Evolutionary conservation across 768 basidiomycete genomes (phyloP), one percentile per base, ranked within the genome.

Genomic region (Suillus occidentalis): DNA sequence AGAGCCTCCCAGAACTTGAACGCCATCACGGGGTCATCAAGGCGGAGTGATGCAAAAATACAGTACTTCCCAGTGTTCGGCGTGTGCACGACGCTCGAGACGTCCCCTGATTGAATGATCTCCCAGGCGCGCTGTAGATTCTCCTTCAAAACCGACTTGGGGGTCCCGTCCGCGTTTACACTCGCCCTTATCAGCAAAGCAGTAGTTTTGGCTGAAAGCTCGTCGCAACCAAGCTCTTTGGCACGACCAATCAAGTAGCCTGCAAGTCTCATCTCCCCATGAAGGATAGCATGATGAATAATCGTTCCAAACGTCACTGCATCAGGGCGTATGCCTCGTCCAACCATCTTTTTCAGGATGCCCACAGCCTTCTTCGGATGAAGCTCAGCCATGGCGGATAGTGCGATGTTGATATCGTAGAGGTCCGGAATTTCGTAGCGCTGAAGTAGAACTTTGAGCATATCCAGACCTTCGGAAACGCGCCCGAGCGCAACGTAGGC

Each of bases 371-470:
- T 69, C 13, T 75, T 74, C 25, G 88, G 84, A 50, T 83, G 76
- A 66, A 81, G 72, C 64, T 80, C 77, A 34, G 88, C 84, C 60
- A 90, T 73, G 12, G 82, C 84, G 4, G 80, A 78, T 62, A 92
- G 79, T 47, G 81, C 82, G 58, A 92, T 84, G 69, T 90, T 90
- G 59, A 89, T 76, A 70, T 92, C 90, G 70, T 85, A 78, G 45
- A 82, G 67, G 72, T 91, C 89, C 18, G 88, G 88, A 60, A 82
- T 70, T 71, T 88, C 84, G 63, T 71, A 75, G 58, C 86, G 84
- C 28, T 72, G 67, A 47, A 85, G 71, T 43, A 90, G 71, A 62
- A 82, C 63, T 60, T 76, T 77, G 69, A 91, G 77, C 28, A 80
- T 75, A 12, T 73, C 69, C 63, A 89, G 78, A 3, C 86, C 89